Conservation (phyloP, 805 yeast species). For the Zygoascus tannicola region DNA sequence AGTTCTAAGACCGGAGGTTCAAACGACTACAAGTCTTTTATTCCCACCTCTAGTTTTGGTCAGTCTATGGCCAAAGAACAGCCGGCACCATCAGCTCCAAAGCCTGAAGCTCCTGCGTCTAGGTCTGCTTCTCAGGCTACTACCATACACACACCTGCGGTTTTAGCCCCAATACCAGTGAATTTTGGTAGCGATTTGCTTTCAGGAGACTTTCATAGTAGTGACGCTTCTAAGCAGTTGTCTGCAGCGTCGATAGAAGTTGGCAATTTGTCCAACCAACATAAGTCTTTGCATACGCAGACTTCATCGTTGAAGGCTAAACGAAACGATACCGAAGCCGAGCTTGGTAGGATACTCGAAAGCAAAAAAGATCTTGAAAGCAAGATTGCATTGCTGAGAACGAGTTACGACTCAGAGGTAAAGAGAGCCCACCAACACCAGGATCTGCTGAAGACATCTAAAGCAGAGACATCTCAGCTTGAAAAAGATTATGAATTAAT, state of each 20-base stretch:
- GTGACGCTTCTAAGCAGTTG: conserved; percentile 53
- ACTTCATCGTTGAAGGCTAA: conserved; percentile 62
- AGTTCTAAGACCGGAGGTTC: conserved; percentile 18
- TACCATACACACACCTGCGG: conserved; percentile 18
- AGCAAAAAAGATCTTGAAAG: conserved; percentile 63
- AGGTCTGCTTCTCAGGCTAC: conserved; percentile 17
- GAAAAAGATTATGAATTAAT: conserved; percentile 63
- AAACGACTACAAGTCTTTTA: conserved; percentile 37
- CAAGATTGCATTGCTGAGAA: conserved; percentile 57
- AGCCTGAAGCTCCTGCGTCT: conserved; percentile 12
- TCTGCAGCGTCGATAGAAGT: conserved; percentile 76
- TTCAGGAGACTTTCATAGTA: conserved; percentile 37
- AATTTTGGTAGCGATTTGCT: conserved; percentile 35
- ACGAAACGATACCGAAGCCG: conserved; percentile 66
- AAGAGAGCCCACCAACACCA: conserved; percentile 68
- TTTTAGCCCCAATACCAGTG: conserved; percentile 22
- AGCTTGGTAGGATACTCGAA: conserved; percentile 55
- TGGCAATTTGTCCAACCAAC: conserved; percentile 80
- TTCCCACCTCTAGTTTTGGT: conserved; percentile 81
- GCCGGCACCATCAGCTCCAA: conserved; percentile 20
- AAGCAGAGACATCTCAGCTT: conserved; percentile 57
- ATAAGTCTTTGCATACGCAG: conserved; percentile 66
- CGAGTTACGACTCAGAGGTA: conserved; percentile 70
- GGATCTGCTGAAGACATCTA: conserved; percentile 46
- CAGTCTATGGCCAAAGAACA: conserved; percentile 46